Base-by-base conservation (phyloP, 2,329 filamentous ascomycete genomes). In the Rhynchosporium graminicola region DNA sequence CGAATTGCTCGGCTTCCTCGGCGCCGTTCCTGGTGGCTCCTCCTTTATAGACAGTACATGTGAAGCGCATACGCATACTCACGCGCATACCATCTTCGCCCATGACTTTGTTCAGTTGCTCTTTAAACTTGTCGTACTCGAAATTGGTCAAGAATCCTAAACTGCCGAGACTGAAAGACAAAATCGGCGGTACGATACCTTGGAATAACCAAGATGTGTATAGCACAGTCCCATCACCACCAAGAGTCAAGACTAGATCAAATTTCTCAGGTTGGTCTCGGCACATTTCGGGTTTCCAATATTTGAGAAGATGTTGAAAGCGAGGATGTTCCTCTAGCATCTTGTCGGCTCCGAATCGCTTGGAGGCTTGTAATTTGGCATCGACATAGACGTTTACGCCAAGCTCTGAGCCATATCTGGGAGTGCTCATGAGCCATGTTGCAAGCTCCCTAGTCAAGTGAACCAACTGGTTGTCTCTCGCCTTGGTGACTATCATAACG, bases 381-480 rank as follows among this genome's bases (percentile, higher is more conserved):
- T 99, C 95, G n/a, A 99, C 95, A 74, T 96, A 98, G 67, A 99
- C 95, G 71, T 94, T 97, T 59, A 99, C 90, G 13, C 95, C 95
- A n/a, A 95, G 75, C 65, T 95, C 88, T 59, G 86, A 92, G 48
- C 92, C 92, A 74, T 99, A 97, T 54, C 95, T 87, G 12, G 95
- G 92, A 2, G 92, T 97, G 65, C 84, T 85, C 64, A 99, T 83
- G 40, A 99, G 82, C 92, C 94, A 99, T 69, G 88, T 85, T 10
- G 94, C 82, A 63, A 99, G 80, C 75, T 99, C 92, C 63, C 91
- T 85, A 1, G 95, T 99, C 69, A 97, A 81, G 69, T 90, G 85
- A 40, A 99, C 94, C 15, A 99, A 83, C 69, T 91, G 87, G 74
- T 99, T 98, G 78, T 99, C 95, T 66, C 95, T 87, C 28, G 95